A percentile compares a stretch with the other conserved stretches of the same genome.
These are phyloP conservation scores for Pleurotus giganteus DNA, from an alignment of 768 basidiomycete species.

Conservation along the genomic window DNA sequence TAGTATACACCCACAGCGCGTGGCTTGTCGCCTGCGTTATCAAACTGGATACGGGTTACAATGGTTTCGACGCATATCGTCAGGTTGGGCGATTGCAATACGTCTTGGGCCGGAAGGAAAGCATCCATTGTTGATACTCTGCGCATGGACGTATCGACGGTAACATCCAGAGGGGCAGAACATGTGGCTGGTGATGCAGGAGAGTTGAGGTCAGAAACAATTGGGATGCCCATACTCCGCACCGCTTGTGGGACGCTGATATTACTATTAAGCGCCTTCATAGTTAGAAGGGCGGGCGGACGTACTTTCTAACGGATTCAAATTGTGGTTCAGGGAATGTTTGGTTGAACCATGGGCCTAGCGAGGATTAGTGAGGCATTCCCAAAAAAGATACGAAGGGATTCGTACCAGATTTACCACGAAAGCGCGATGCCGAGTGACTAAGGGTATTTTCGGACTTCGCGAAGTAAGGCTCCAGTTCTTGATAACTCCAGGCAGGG, in stretches of 20 bases:
- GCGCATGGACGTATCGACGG: neutral
- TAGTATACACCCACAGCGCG: constrained; percentile 54
- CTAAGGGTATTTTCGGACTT: neutral
- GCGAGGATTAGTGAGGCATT: neutral
- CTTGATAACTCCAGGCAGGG: neutral
- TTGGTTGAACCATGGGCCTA: neutral
- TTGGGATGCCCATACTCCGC: neutral
- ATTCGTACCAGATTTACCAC: neutral
- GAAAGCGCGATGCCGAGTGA: neutral
- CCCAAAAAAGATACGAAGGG: neutral
- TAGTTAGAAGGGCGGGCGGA: neutral
- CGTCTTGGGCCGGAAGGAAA: constrained; percentile 49
- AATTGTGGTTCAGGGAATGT: neutral
- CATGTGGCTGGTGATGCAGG: neutral
- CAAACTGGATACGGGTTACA: constrained; percentile 59
- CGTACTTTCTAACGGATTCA: neutral
- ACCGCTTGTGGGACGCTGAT: neutral
- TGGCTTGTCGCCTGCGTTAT: constrained; percentile 32
- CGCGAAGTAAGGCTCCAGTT: neutral
- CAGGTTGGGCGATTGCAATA: constrained; percentile 63
- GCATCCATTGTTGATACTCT: neutral
- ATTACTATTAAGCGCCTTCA: neutral
- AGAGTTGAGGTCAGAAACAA: neutral
- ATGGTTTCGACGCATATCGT: constrained; percentile 55
- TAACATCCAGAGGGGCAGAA: neutral